These are phyloP conservation scores for Boletellus sp. DNA, from an alignment of 768 basidiomycete genomes.

Conservation along the genomic window DNA sequence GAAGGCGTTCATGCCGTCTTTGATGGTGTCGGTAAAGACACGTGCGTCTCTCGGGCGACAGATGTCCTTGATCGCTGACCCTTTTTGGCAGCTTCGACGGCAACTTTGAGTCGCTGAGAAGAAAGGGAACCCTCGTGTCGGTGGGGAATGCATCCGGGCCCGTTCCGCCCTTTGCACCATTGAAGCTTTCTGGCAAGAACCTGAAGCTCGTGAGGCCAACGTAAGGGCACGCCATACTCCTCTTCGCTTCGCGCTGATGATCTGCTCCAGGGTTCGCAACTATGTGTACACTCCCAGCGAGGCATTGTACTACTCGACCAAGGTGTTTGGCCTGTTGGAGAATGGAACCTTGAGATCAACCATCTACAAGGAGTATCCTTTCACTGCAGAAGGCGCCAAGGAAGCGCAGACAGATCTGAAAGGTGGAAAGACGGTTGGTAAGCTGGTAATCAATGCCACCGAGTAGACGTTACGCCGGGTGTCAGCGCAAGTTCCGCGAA, in stretches of 20 bases:
- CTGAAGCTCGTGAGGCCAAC: slow-evolving; percentile 73
- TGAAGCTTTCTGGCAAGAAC: slow-evolving; percentile 79
- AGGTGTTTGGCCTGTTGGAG: slow-evolving; percentile 60
- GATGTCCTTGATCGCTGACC: slow-evolving; percentile 3
- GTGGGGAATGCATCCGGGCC: slow-evolving; percentile 91
- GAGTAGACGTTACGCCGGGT: slow-evolving; percentile 5
- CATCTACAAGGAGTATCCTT: slow-evolving; percentile 75
- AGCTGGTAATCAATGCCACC: slow-evolving; percentile 73
- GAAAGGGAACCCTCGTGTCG: slow-evolving; percentile 88
- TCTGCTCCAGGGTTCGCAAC: slow-evolving; percentile 54
- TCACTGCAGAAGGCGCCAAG: slow-evolving; percentile 74
- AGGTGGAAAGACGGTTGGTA: slow-evolving; percentile 77
- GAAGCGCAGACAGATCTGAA: slow-evolving; percentile 77
- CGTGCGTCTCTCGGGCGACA: slow-evolving; percentile 45
- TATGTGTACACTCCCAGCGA: slow-evolving; percentile 77
- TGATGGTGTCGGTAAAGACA: slow-evolving; percentile 97
- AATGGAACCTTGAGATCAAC: slow-evolving; percentile 61
- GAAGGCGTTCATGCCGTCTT: slow-evolving; percentile 83
- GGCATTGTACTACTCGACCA: slow-evolving; percentile 55
- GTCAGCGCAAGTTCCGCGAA: not conserved
- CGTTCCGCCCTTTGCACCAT: slow-evolving; percentile 68
- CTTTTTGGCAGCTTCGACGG: slow-evolving; percentile 56
- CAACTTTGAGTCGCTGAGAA: slow-evolving; percentile 74
- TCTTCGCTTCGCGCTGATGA: not conserved
- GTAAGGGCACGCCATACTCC: slow-evolving; percentile 36